Conservation (phyloP, 352 stramenopile species). For the Thalassiosira sp. region DNA sequence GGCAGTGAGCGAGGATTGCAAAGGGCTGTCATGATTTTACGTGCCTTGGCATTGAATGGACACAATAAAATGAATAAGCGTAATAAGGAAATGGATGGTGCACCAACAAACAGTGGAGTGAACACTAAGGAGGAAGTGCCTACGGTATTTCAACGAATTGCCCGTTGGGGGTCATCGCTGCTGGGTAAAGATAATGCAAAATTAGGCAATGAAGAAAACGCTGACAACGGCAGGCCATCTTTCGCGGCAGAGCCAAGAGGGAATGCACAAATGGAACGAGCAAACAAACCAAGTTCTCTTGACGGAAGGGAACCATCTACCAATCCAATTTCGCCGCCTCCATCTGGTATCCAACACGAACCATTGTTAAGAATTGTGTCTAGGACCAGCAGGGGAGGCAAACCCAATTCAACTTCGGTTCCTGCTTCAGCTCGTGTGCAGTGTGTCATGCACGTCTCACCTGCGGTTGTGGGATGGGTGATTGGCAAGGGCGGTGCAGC, state of each 20-base stretch:
- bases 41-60: constrained; percentile 27
- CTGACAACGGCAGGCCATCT: not conserved
- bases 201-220: not conserved
- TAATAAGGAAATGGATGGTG: not conserved
- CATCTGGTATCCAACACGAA: constrained; percentile 30
- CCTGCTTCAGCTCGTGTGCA: constrained; percentile 50
- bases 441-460: constrained; percentile 78
- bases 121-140: not conserved
- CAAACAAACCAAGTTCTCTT: not conserved
- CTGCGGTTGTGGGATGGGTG: constrained; percentile 80
- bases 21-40: constrained; percentile 22
- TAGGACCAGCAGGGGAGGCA: constrained; percentile 32
- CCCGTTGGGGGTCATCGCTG: constrained; percentile 29
- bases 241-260: not conserved
- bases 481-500: constrained; percentile 81
- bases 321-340: constrained; percentile 2
- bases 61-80: constrained; percentile 12
- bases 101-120: not conserved
- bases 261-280: constrained; percentile 1
- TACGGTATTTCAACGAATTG: constrained; percentile 41
- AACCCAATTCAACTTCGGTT: constrained; percentile 28
- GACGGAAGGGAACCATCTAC: not conserved
- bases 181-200: constrained; percentile 6
- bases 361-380: constrained; percentile 67
- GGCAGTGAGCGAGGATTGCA: constrained; percentile 35